These are phyloP conservation scores for Brassica hybrid DNA, from an alignment of 441 rosid species.

Conservation along the genomic window DNA sequence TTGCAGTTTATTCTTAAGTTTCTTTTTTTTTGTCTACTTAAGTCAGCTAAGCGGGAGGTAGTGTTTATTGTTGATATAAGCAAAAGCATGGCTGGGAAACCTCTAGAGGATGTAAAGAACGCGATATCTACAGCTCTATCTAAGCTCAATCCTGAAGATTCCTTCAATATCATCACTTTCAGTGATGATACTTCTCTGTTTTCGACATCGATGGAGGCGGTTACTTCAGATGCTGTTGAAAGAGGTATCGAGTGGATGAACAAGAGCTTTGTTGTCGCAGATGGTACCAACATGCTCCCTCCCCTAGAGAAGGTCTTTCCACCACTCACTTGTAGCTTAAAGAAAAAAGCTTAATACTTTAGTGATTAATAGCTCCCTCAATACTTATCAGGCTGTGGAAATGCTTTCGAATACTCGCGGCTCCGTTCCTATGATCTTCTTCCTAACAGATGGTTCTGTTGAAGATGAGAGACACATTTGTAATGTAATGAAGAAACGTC, in stretches of 20 bases:
- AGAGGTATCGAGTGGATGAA: slow-evolving; percentile 77
- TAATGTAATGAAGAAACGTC: slow-evolving; percentile 60
- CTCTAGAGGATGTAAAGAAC: slow-evolving; percentile 69
- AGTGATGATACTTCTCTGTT: slow-evolving; percentile 72
- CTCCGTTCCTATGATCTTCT: slow-evolving; percentile 72
- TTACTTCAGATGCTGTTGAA: slow-evolving; percentile 65
- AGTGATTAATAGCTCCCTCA: not conserved
- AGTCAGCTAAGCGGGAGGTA: slow-evolving; percentile 82
- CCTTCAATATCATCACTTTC: slow-evolving; percentile 87
- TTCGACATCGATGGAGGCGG: slow-evolving; percentile 76
- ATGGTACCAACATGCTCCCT: slow-evolving; percentile 76
- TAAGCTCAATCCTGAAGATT: slow-evolving; percentile 71
- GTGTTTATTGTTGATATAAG: slow-evolving; percentile 92
- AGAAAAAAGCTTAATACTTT: not conserved
- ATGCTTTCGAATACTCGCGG: slow-evolving; percentile 65
- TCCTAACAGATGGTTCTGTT: slow-evolving; percentile 81
- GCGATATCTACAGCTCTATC: slow-evolving; percentile 65
- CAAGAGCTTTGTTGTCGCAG: slow-evolving; percentile 65
- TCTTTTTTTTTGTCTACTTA: slow-evolving; percentile 28
- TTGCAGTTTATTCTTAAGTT: slow-evolving; percentile 13
- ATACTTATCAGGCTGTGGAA: slow-evolving; percentile 77
- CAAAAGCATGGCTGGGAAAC: slow-evolving; percentile 88
- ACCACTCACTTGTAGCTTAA: slow-evolving; percentile 17
- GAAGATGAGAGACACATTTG: slow-evolving; percentile 84
- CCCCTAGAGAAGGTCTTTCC: slow-evolving; percentile 76